Evolutionary conservation across 306 rosid genomes (phyloP), one percentile per base, ranked within the genome.

Genomic region (Dalbergia cochinchinensis): DNA sequence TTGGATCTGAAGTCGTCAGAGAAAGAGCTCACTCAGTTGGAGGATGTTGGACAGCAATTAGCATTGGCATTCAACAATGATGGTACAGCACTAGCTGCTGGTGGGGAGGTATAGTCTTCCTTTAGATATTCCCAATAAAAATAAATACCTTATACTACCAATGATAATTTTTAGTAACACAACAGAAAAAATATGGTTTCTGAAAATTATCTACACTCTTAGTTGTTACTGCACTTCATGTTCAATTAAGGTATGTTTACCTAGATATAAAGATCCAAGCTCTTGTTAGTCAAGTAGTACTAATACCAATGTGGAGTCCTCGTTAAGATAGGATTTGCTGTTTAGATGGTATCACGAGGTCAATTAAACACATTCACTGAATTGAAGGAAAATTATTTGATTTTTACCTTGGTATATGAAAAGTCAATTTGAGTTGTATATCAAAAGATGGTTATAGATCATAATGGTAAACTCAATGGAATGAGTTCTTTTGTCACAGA

Each of bases 21-120:
- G 45, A 87, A 74, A 76, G 67, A 57, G 66, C 92, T 91, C 57
- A 74, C 85, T 31, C 81, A 78, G 65, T 83, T 93, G 90, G 83
- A 84, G 76, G 86, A 89, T 77, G 93, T 89, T 85, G 98, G 90
- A 26, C 95, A 41, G 65, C 99, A 93, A 74, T 87, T 95, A 67
- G 96, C 99, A 6, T 79, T 95, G 86, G 86, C 89, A 57, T 95
- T 92, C 77, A 87, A 86, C 76, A 69, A 70, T 16, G 97, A 88
- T 26, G 98, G 99, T 64, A 89, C 98, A 39, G 64, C 71, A 73
- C 86, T 95, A 69, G 99, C 99, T 69, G 78, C 87, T 54, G 98
- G 99, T 76, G 97, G 96, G 18, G 97, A 91, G 93, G 99, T 95
- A 87, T 69, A 45, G 48, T 41, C 79, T 31, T 71, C 78, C 82